Percentiles rank a stretch among this genome's conserved stretches.
Conservation (phyloP, 1,139 yeast species). For the Casaregolazyma lundiana region DNA sequence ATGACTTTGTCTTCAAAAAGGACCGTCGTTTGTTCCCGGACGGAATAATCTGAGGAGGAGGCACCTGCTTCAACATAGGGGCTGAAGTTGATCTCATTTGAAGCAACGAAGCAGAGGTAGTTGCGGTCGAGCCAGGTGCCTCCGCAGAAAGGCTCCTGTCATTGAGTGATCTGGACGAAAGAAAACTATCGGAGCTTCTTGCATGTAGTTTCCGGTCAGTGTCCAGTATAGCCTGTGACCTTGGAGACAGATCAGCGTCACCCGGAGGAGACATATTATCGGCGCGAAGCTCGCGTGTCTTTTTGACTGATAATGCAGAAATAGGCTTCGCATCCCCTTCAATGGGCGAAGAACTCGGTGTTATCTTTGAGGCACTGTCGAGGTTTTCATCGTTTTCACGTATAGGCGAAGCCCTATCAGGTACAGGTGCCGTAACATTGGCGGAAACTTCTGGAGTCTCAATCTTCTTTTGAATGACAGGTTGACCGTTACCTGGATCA, state of each 20-base stretch:
- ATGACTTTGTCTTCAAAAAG: slow-evolving; percentile 28
- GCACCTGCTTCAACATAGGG: not conserved
- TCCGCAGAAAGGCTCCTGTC: not conserved
- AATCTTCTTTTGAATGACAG: too few relatives aligned
- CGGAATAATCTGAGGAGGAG: not conserved
- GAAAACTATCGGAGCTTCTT: not conserved
- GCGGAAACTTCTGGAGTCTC: not conserved
- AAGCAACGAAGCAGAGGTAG: not conserved
- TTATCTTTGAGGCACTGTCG: too few relatives aligned
- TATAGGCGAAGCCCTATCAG: not conserved
- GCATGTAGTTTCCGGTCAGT: not conserved
- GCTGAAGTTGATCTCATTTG: not conserved
- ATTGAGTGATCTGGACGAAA: not conserved
- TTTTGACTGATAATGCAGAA: not conserved
- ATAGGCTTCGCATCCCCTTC: not conserved
- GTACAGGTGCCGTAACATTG: not conserved
- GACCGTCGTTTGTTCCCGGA: slow-evolving; percentile 25
- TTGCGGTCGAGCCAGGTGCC: not conserved
- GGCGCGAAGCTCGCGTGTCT: not conserved
- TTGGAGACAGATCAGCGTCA: not conserved
- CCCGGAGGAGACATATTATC: not conserved
- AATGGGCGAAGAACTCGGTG: not conserved
- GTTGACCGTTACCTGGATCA: too few relatives aligned
- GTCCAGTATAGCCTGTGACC: not conserved
- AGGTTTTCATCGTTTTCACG: too few relatives aligned